Percentiles rank a stretch among this genome's conserved stretches.
Conservation (phyloP, 2,329 filamentous ascomycete genomes). For the Trichoderma aggressivum region DNA sequence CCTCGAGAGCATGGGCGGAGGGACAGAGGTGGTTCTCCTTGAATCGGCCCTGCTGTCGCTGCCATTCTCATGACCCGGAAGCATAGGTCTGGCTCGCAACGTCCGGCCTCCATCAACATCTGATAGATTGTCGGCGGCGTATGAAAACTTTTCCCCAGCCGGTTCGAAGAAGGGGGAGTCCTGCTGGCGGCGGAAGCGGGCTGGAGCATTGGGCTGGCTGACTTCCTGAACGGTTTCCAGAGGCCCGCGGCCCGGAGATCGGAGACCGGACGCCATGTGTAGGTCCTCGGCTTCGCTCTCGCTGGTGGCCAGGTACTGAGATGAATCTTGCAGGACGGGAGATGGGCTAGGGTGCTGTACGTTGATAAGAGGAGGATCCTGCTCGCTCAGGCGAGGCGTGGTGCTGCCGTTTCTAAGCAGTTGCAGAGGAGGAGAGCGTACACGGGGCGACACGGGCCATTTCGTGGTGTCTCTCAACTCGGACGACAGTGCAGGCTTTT, state of each 20-base stretch:
- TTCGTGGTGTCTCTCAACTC: constrained; percentile 58
- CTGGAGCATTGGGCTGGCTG: constrained; percentile 71
- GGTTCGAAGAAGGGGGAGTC: constrained; percentile 48
- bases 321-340: constrained; percentile 40
- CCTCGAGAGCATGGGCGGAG: constrained; percentile 54
- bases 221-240: constrained; percentile 92
- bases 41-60: constrained; percentile 55
- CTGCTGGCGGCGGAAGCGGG: constrained; percentile 35
- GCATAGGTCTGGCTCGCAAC: constrained; percentile 45
- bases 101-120: constrained; percentile 39
- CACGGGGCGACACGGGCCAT: constrained; percentile 74
- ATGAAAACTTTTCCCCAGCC: constrained; percentile 47
- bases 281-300: constrained; percentile 54
- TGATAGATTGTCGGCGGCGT: constrained; percentile 39
- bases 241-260: constrained; percentile 59
- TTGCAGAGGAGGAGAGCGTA: constrained; percentile 71
- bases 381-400: constrained; percentile 46
- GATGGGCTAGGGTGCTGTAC: constrained; percentile 50
- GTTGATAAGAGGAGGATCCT: constrained; percentile 51
- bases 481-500: constrained; percentile 51
- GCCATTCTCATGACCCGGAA: constrained; percentile 55
- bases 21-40: constrained; percentile 44
- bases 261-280: constrained; percentile 48
- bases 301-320: constrained; percentile 33
- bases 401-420: constrained; percentile 45